A percentile compares a stretch with the other conserved stretches of the same genome.
Conservation (phyloP, 1,139 yeast genomes). For the Suhomyces guaymorum region DNA sequence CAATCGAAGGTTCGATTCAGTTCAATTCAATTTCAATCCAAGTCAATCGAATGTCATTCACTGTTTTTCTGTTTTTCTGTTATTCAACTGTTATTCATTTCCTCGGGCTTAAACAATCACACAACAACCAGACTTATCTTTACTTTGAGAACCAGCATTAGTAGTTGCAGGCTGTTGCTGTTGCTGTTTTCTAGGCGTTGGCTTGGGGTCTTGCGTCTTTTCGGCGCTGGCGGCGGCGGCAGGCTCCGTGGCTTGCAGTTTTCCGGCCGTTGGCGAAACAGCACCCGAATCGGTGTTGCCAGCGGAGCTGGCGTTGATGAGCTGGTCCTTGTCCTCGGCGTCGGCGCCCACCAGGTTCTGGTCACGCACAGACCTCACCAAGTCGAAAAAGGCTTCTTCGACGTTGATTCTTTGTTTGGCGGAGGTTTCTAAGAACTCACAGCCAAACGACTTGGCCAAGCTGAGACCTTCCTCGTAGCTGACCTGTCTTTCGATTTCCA, state of each 20-base stretch:
- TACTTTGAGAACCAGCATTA: conserved; percentile 24
- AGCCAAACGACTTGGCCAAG: conserved; percentile 71
- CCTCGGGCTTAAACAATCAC: conserved; percentile 42
- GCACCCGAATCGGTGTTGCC: conserved; percentile 12
- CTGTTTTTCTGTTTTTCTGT: no score
- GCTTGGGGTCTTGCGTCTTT: conserved; percentile 7
- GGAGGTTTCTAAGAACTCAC: conserved; percentile 87
- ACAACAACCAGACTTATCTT: conserved; percentile 49
- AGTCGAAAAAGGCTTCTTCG: conserved; percentile 82
- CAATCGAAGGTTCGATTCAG: no score
- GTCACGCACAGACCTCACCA: conserved; percentile 65
- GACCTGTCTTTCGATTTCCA: conserved; percentile 74
- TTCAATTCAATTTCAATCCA: no score
- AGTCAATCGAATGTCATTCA: no score
- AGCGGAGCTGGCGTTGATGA: conserved; percentile 21
- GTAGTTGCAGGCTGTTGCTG: conserved; percentile 8
- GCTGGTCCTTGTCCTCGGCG: conserved; percentile 9
- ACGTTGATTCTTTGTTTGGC: conserved; percentile 94
- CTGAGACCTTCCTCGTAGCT: conserved; percentile 79
- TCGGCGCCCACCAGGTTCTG: conserved; percentile 25
- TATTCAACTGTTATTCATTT: no score
- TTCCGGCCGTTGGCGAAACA: neutral
- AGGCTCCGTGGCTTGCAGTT: neutral
- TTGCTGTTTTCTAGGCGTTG: conserved; percentile 10
- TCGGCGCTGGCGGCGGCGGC: conserved; percentile 6